Evolutionary conservation across 148 eudicot species (phyloP), one percentile per base, ranked within the genome.

Genomic region (Chenopodium quinoa): DNA sequence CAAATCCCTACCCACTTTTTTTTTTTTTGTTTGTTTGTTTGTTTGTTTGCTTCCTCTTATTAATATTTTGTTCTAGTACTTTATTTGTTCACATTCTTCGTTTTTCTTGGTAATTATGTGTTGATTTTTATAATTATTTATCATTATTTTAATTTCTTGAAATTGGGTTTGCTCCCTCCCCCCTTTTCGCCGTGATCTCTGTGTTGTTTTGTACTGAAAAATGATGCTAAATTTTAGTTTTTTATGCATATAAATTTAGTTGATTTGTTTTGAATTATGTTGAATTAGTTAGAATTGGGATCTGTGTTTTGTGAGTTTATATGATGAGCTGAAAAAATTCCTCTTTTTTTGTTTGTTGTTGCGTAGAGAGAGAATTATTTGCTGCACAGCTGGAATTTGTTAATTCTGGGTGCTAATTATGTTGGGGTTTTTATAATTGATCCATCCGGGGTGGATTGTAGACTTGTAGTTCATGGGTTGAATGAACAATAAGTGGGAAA

Each of bases 401-500:
- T 20, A 73, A 54, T 31, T 80, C 7, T 20, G 78, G 75, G 65
- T 14, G 70, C 19, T 0, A 37, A 66, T 64, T 64, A 2, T 23
- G 79, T 69, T 65, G 75, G 48, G 47, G 5, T 22, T 80, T 82
- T 69, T 56, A 75, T 84, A 71, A 37, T 83, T 81, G 79, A 75
- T 78, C 44, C 47, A 71, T 34, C 56, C 82, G 71, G 71, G 73
- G 62, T 56, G 62, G 19, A 56, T 13, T 75, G 63, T 78, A 37
- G 54, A 40, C 44, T 75, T 81, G 79, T 83, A 81, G 82, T 86
- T 75, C 73, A 78, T 47, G 75, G 85, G 58, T 60, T 78, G 82
- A 78, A 81, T 78, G 82, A 78, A 75, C 80, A 81, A 27, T 75
- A 81, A 74, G 66, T 75, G 54, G 48, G 27, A 78, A 34, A 86